Conservation (phyloP, 2,329 filamentous ascomycete species). For the Helicocarpus griseus region DNA sequence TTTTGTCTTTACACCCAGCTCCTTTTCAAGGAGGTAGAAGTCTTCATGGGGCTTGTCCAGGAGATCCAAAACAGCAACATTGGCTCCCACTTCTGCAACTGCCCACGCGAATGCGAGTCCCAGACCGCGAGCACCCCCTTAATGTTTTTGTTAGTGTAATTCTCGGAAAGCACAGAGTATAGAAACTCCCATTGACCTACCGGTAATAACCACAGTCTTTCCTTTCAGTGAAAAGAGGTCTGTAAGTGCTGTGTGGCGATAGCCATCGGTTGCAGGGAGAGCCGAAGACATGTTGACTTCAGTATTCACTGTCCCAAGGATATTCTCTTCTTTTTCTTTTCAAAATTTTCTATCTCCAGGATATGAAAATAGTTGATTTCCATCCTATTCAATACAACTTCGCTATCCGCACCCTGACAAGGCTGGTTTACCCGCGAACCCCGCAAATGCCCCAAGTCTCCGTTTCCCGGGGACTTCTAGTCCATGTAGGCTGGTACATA, state of each 20-base stretch:
- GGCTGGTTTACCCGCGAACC: too few relatives aligned
- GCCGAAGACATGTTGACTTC: background rate
- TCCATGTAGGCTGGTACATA: too few relatives aligned
- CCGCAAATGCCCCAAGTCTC: too few relatives aligned
- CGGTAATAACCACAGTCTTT: background rate
- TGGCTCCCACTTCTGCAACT: background rate
- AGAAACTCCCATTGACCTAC: background rate
- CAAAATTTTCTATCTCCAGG: too few relatives aligned
- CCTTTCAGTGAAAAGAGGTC: background rate
- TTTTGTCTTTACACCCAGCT: background rate
- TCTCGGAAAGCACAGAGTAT: background rate
- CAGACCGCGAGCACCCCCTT: constrained; percentile 1
- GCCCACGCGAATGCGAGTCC: constrained; percentile 1
- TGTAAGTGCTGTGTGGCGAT: background rate
- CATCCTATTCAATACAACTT: too few relatives aligned
- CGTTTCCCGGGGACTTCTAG: too few relatives aligned
- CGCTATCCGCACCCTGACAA: too few relatives aligned
- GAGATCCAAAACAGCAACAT: constrained; percentile 1
- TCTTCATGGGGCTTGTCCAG: constrained; percentile 5
- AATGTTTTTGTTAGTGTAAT: background rate
- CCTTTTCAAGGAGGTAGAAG: background rate
- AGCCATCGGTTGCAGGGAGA: background rate
- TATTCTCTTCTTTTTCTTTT: too few relatives aligned
- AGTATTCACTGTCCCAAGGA: background rate
- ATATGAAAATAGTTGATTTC: too few relatives aligned